These are phyloP conservation scores for Leishmania amazonensis DNA, from an alignment of 208 protist species.

Conservation along the genomic window DNA sequence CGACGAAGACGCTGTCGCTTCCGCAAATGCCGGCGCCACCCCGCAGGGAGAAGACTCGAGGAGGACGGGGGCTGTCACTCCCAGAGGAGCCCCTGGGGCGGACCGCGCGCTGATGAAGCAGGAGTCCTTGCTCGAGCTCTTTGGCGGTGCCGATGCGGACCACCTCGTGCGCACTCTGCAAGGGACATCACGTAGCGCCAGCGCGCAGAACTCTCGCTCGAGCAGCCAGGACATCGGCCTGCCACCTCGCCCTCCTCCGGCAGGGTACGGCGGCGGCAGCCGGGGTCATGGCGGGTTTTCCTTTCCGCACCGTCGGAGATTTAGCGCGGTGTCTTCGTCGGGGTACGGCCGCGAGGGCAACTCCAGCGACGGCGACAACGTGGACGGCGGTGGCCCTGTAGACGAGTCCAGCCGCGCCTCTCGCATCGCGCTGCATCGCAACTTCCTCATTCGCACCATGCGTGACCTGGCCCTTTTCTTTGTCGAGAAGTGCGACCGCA, in stretches of 20 bases:
- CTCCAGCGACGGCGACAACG: constrained; percentile 24
- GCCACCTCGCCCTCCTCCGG: constrained; percentile 27
- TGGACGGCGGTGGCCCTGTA: constrained; percentile 18
- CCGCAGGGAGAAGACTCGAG: neutral
- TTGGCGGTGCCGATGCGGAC: constrained; percentile 52
- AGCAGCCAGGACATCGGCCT: constrained; percentile 36
- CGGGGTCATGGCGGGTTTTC: constrained; percentile 1
- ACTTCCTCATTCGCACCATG: constrained; percentile 60
- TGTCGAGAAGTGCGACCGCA: constrained; percentile 78
- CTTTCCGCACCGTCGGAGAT: constrained; percentile 29
- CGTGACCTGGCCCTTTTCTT: constrained; percentile 56
- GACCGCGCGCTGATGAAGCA: constrained; percentile 39
- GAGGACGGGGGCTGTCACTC: neutral
- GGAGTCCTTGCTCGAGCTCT: constrained; percentile 77
- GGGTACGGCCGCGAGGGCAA: constrained; percentile 13
- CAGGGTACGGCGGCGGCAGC: constrained; percentile 11
- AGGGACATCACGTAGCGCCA: constrained; percentile 19
- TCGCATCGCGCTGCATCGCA: constrained; percentile 26
- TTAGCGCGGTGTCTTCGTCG: constrained; percentile 25
- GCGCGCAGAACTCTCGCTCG: constrained; percentile 22
- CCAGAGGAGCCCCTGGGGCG: neutral
- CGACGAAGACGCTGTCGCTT: constrained; percentile 3
- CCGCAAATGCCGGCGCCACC: neutral
- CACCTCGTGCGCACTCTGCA: constrained; percentile 28
- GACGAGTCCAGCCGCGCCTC: constrained; percentile 6